Evolutionary conservation across 805 yeast species (phyloP).

Genomic region (Spencermartinsiella europaea): DNA sequence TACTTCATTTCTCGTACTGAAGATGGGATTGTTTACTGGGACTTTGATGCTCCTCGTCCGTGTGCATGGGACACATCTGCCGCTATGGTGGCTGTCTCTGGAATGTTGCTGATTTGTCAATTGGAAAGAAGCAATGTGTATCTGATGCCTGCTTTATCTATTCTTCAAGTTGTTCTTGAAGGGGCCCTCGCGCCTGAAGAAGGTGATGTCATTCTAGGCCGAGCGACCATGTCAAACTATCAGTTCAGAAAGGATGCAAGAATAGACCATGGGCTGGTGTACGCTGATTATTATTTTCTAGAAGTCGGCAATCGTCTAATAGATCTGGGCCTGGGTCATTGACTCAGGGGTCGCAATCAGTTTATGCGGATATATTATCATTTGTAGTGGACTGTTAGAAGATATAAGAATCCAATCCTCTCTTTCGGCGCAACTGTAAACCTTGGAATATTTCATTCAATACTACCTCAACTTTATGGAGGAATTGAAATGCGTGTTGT

Average conservation of each 20-base stretch:
- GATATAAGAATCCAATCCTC: too few relatives aligned
- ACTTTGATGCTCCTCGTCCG: constrained; percentile 22
- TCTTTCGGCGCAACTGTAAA: too few relatives aligned
- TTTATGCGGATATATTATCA: too few relatives aligned
- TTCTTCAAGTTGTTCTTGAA: constrained; percentile 21
- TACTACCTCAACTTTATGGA: too few relatives aligned
- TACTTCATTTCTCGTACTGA: constrained; percentile 24
- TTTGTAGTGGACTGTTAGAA: too few relatives aligned
- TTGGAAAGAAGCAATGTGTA: constrained; percentile 16
- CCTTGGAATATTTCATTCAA: too few relatives aligned
- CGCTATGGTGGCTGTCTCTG: constrained; percentile 30
- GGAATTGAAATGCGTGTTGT: too few relatives aligned
- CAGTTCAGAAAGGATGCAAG: constrained; percentile 18
- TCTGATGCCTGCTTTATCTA: constrained; percentile 18
- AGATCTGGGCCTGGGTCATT: constrained; percentile 24
- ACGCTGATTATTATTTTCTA: constrained; percentile 32
- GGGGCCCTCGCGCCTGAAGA: constrained; percentile 19
- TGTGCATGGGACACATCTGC: constrained; percentile 31
- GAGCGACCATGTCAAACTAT: constrained; percentile 28
- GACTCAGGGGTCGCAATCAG: too few relatives aligned
- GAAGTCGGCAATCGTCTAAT: constrained; percentile 28
- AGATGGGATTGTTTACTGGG: constrained; percentile 27
- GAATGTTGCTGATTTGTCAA: constrained; percentile 27
- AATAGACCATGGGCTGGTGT: constrained; percentile 29
- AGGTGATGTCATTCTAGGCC: constrained; percentile 24